These are phyloP conservation scores for Nakazawaea molendinolei DNA, from an alignment of 805 yeast species.

Conservation along the genomic window DNA sequence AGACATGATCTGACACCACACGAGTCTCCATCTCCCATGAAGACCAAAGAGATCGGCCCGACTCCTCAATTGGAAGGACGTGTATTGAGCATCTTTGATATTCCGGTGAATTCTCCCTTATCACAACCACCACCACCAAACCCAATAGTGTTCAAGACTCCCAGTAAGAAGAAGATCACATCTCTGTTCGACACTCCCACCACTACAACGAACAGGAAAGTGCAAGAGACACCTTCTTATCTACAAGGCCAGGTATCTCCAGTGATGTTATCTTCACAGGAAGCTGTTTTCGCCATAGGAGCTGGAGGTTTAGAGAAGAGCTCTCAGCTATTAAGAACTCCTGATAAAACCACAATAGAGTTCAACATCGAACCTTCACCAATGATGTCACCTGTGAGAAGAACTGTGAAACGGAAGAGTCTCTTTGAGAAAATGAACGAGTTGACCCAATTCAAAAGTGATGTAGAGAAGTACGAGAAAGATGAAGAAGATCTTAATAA, in stretches of 20 bases:
- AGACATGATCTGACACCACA: slow-evolving; percentile 3
- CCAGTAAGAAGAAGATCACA: slow-evolving; percentile 19
- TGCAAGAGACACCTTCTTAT: too few species aligned
- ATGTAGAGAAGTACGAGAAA: slow-evolving; percentile 12
- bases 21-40: slow-evolving; percentile 11
- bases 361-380: slow-evolving; percentile 24
- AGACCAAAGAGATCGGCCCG: slow-evolving; percentile 56
- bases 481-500: slow-evolving; percentile 15
- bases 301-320: too few species aligned
- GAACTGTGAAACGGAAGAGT: slow-evolving; percentile 12
- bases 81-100: slow-evolving; percentile 67
- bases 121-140: not conserved
- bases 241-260: not conserved
- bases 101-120: slow-evolving; percentile 18
- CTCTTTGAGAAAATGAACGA: slow-evolving; percentile 44
- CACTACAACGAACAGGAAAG: too few species aligned
- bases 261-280: not conserved
- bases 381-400: slow-evolving; percentile 14
- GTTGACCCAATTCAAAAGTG: slow-evolving; percentile 29
- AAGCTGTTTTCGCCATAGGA: not conserved
- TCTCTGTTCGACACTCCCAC: too few species aligned
- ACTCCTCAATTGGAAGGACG: slow-evolving; percentile 83
- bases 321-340: too few species aligned
- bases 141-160: slow-evolving; percentile 24
- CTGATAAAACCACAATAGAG: not conserved